Percentiles rank a stretch among this genome's conserved stretches.
Conservation (phyloP, 768 basidiomycete genomes). For the Tephrocybe rancida region DNA sequence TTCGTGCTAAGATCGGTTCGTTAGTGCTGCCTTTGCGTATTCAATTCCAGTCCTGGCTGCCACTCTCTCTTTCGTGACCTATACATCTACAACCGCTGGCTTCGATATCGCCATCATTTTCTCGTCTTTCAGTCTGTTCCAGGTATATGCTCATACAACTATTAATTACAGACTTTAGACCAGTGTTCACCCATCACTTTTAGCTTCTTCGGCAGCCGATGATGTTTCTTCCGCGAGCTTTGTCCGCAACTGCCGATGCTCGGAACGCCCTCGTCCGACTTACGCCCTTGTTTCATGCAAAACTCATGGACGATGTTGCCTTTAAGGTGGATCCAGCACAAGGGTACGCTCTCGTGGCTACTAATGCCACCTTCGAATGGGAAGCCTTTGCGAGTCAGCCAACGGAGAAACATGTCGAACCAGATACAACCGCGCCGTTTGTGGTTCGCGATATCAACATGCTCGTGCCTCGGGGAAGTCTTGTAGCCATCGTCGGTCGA, state of each 20-base stretch:
- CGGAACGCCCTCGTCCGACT: conserved; percentile 61
- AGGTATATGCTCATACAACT: conserved; percentile 26
- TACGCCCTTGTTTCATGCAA: conserved; percentile 53
- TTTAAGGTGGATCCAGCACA: conserved; percentile 47
- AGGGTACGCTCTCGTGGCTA: conserved; percentile 49
- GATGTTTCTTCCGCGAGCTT: conserved; percentile 63
- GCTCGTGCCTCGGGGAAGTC: conserved; percentile 53
- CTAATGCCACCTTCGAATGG: conserved; percentile 69
- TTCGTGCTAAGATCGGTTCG: conserved; percentile 16
- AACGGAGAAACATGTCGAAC: conserved; percentile 14
- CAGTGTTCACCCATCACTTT: conserved; percentile 5
- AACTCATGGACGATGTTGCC: conserved; percentile 43
- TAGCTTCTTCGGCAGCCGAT: conserved; percentile 70
- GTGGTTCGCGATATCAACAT: conserved; percentile 51
- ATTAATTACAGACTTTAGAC: neutral
- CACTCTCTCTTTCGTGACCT: conserved; percentile 68
- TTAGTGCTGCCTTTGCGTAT: conserved; percentile 53
- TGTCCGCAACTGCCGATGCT: conserved; percentile 67
- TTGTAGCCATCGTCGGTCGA: conserved; percentile 67
- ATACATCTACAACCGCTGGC: conserved; percentile 51
- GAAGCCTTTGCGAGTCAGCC: conserved; percentile 31
- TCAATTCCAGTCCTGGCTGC: conserved; percentile 67
- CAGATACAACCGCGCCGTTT: conserved; percentile 42
- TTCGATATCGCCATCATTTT: conserved; percentile 74
- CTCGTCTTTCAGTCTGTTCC: conserved; percentile 55